Percentiles rank a stretch among this genome's conserved stretches.
These are phyloP conservation scores for Podaxis carcinomalis DNA, from an alignment of 768 basidiomycete species.

Conservation along the genomic window DNA sequence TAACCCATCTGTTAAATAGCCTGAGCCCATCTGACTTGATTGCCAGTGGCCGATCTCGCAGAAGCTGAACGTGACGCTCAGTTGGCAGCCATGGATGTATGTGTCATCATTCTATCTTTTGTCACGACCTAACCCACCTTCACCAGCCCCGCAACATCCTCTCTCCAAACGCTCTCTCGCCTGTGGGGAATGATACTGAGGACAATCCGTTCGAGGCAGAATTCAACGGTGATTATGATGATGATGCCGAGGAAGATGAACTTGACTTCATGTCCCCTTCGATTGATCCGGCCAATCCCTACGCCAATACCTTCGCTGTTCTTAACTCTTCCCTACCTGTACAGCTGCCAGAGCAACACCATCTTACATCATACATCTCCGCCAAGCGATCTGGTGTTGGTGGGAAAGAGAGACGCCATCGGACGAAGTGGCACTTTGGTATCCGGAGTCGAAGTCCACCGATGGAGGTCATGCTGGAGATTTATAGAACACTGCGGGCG, in stretches of 20 bases:
- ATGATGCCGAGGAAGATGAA: slow-evolving; percentile 33
- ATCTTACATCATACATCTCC: slow-evolving; percentile 64
- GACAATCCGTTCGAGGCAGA: slow-evolving; percentile 81
- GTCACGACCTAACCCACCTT: slow-evolving; percentile 8
- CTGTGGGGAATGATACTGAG: slow-evolving; percentile 56
- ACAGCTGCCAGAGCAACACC: slow-evolving; percentile 57
- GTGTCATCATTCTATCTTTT: slow-evolving; percentile 24
- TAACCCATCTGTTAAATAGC: slow-evolving; percentile 11
- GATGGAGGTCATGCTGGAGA: slow-evolving; percentile 99
- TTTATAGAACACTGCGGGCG: slow-evolving; percentile 86
- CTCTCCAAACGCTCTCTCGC: slow-evolving; percentile 65
- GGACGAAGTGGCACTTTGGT: slow-evolving; percentile 97
- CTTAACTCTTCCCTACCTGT: slow-evolving; percentile 82
- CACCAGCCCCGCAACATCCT: slow-evolving; percentile 63
- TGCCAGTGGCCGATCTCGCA: slow-evolving; percentile 67
- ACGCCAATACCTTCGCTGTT: slow-evolving; percentile 49
- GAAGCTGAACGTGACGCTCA: slow-evolving; percentile 85
- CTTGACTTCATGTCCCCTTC: slow-evolving; percentile 26
- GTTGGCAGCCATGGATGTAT: slow-evolving; percentile 74
- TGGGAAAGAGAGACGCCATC: slow-evolving; percentile 64
- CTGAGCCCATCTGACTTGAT: not conserved
- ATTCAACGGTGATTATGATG: slow-evolving; percentile 54
- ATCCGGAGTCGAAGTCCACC: slow-evolving; percentile 92
- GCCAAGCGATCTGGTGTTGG: slow-evolving; percentile 42
- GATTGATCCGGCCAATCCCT: slow-evolving; percentile 11